These are phyloP conservation scores for Sporisorium graminicola DNA, from an alignment of 1,284 basidiomycete genomes.

Conservation along the genomic window DNA sequence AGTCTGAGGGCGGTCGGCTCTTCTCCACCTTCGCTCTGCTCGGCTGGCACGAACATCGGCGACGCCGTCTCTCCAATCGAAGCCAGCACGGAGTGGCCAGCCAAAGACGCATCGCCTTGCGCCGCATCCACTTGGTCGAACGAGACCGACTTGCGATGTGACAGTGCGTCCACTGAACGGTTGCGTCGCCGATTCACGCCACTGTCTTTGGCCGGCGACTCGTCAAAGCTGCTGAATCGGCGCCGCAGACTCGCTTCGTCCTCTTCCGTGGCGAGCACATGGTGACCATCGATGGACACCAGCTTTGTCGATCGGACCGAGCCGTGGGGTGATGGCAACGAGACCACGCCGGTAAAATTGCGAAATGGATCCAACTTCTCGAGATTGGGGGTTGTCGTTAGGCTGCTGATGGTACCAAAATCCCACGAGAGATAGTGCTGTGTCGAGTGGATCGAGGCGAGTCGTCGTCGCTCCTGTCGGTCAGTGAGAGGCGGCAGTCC, in stretches of 20 bases:
- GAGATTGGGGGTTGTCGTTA: conserved; percentile 27
- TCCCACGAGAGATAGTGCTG: conserved; percentile 59
- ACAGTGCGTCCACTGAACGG: conserved; percentile 34
- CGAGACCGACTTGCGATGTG: conserved; percentile 56
- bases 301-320: conserved; percentile 49
- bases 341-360: conserved; percentile 55
- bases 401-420: conserved; percentile 51
- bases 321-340: conserved; percentile 46
- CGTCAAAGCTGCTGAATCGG: conserved; percentile 36
- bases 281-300: conserved; percentile 48
- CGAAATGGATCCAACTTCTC: conserved; percentile 59
- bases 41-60: conserved; percentile 22
- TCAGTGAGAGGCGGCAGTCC: conserved; percentile 59
- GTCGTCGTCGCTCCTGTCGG: conserved; percentile 54
- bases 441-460: conserved; percentile 52
- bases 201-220: conserved; percentile 18
- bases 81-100: conserved; percentile 17
- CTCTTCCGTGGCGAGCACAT: conserved; percentile 46
- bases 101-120: conserved; percentile 7
- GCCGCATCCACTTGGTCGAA: conserved; percentile 29
- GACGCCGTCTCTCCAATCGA: conserved; percentile 47
- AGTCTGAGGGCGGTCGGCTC: conserved; percentile 25
- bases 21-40: conserved; percentile 9
- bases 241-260: conserved; percentile 25
- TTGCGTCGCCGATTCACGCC: conserved; percentile 18